A percentile compares a stretch with the other conserved stretches of the same genome.
phyloP scores from a whole-genome alignment of 192 early-diverging fungal genomes.

The Podila epicladia region DNA sequence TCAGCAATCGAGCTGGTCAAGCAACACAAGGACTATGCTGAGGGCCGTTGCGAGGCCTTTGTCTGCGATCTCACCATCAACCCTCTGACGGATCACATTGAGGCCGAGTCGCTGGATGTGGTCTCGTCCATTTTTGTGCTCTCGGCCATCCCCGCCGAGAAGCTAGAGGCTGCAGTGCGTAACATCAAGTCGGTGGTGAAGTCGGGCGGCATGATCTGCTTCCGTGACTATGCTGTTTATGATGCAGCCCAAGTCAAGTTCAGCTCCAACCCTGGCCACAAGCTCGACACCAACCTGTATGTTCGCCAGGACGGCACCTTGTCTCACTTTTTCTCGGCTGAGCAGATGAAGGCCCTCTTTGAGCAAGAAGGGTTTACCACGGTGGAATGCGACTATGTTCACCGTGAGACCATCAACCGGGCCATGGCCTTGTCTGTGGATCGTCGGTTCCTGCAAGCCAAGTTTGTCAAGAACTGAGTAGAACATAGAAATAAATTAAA shows the following conservation, averaged over 20 bases:
- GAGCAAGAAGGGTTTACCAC: conserved; percentile 69
- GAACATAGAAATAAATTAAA: background rate
- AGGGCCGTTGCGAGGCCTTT: conserved; percentile 86
- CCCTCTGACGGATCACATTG: conserved; percentile 71
- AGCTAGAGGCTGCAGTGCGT: conserved; percentile 76
- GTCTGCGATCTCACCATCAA: conserved; percentile 93
- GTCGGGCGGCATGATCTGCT: conserved; percentile 89
- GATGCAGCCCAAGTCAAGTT: conserved; percentile 98
- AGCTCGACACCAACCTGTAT: conserved; percentile 94
- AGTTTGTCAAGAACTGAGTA: conserved; percentile 65
- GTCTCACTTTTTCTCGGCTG: conserved; percentile 89
- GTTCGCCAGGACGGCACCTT: conserved; percentile 97
- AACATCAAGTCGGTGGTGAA: conserved; percentile 87
- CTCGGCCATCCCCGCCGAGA: conserved; percentile 91
- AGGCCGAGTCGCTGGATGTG: conserved; percentile 85
- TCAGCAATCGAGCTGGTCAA: conserved; percentile 94
- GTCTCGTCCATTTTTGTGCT: conserved; percentile 96
- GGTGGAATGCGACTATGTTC: conserved; percentile 68
- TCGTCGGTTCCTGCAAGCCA: conserved; percentile 79
- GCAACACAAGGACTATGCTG: conserved; percentile 74
- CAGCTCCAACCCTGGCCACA: conserved; percentile 74
- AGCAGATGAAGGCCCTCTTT: conserved; percentile 69
- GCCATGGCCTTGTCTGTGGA: conserved; percentile 73
- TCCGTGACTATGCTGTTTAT: conserved; percentile 97
- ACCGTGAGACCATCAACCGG: conserved; percentile 75